Evolutionary conservation across 495 filamentous ascomycete species (phyloP), one percentile per base, ranked within the genome.

Genomic region (Hyaloscypha variabilis): DNA sequence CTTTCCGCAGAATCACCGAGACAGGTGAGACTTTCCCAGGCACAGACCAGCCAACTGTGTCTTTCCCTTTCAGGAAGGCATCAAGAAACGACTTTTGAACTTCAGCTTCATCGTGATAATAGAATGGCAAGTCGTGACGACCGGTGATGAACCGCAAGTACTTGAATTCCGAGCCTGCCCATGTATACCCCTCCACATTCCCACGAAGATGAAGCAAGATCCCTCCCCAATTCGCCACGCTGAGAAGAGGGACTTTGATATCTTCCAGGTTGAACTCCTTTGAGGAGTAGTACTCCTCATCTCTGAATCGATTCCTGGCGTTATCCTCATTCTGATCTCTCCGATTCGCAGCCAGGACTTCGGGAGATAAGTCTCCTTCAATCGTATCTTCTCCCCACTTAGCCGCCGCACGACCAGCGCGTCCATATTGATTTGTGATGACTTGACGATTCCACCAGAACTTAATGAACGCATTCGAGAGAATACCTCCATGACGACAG

Each of bases 61-160:
- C 88, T 0, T 89, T 77, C 8, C 80, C 85, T 68, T 87, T 89
- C 28, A 91, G 80, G 70, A 90, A 91, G 0, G 88, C 88, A 64
- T 88, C 83, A 2, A 90, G 76, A 67, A 91, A 90, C 63, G 82
- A 85, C 34, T 78, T 79, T 69, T 91, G 88, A 0, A 91, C 29
- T 63, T 88, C 82, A 3, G 88, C 87, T 61, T 88, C 83, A 46
- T 88, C 84, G 2, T 79, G 66, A 65, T 88, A 90, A 74, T 90
- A 91, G 75, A 91, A 90, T 0, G 88, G 88, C 8, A 91, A 77
- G 68, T 91, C 88, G 67, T 91, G 88, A 0, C 88, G 81, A 13
- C 88, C 88, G 0, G 83, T 86, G 66, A 91, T 87, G 70, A 90
- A 87, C 11, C 87, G 81, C 5, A 90, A 75, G 65, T 87, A 90